phyloP scores from a whole-genome alignment of 2,329 filamentous ascomycete genomes.

The Alternaria conjuncta region DNA sequence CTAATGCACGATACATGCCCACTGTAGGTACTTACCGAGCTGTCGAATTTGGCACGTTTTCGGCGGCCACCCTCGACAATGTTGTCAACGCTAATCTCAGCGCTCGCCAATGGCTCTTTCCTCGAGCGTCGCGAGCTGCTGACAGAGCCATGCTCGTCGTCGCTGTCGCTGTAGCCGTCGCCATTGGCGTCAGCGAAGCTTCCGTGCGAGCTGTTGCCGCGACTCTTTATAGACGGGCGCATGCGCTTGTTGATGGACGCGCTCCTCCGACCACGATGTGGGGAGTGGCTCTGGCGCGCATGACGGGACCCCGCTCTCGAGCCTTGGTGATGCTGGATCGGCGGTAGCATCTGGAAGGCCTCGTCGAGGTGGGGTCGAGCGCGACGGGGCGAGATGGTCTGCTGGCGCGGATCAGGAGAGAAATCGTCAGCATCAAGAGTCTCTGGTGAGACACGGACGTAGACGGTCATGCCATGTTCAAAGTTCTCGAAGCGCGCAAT shows the following conservation, averaged over 20 bases:
- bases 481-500: constrained; percentile 98
- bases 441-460: constrained; percentile 79
- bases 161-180: constrained; percentile 86
- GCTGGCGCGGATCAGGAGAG: constrained; percentile 56
- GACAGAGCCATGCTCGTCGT: constrained; percentile 77
- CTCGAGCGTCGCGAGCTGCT: constrained; percentile 75
- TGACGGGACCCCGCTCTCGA: constrained; percentile 72
- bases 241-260: constrained; percentile 76
- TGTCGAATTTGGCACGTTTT: constrained; percentile 94
- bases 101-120: constrained; percentile 85
- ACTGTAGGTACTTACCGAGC: constrained; percentile 75
- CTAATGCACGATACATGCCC: constrained; percentile 16
- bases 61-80: constrained; percentile 96
- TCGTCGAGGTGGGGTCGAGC: constrained; percentile 67
- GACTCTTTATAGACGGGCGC: constrained; percentile 71
- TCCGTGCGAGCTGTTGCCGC: constrained; percentile 65
- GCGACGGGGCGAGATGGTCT: constrained; percentile 57
- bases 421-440: constrained; percentile 58
- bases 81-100: constrained; percentile 97
- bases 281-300: constrained; percentile 80
- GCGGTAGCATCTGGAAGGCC: constrained; percentile 68
- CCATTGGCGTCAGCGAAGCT: constrained; percentile 63
- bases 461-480: constrained; percentile 87
- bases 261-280: constrained; percentile 75
- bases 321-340: constrained; percentile 65